Conservation (phyloP, 208 protist species). For the Leishmania tarentolae region DNA sequence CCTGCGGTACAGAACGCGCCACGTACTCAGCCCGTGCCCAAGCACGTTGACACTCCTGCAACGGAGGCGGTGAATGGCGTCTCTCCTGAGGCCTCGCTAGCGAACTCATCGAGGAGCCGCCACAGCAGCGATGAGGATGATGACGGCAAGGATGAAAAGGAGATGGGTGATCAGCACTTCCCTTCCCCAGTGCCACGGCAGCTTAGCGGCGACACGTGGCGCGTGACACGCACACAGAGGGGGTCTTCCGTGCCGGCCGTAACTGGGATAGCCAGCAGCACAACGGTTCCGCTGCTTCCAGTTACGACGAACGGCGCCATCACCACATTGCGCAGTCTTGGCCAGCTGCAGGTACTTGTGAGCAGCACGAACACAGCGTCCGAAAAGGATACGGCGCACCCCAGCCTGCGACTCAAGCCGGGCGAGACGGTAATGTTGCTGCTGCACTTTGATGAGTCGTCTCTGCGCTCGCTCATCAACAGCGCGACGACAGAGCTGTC, state of each 20-base stretch:
- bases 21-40: not conserved
- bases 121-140: not conserved
- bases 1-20: not conserved
- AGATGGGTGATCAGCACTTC: not conserved
- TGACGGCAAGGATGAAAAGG: not conserved
- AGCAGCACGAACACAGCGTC: slow-evolving; percentile 22
- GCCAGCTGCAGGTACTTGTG: slow-evolving; percentile 40
- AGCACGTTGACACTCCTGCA: not conserved
- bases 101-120: not conserved
- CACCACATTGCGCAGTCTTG: slow-evolving; percentile 45
- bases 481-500: slow-evolving; percentile 46
- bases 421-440: slow-evolving; percentile 74
- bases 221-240: not conserved
- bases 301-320: slow-evolving; percentile 34
- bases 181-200: not conserved
- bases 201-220: not conserved
- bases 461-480: slow-evolving; percentile 37
- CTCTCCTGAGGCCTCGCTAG: not conserved
- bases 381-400: slow-evolving; percentile 10
- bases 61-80: not conserved
- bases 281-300: not conserved
- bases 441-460: slow-evolving; percentile 40
- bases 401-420: slow-evolving; percentile 30
- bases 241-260: not conserved
- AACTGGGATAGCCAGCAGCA: not conserved